Conservation (phyloP, 2,329 filamentous ascomycete genomes). For the Alternaria arbusti region DNA sequence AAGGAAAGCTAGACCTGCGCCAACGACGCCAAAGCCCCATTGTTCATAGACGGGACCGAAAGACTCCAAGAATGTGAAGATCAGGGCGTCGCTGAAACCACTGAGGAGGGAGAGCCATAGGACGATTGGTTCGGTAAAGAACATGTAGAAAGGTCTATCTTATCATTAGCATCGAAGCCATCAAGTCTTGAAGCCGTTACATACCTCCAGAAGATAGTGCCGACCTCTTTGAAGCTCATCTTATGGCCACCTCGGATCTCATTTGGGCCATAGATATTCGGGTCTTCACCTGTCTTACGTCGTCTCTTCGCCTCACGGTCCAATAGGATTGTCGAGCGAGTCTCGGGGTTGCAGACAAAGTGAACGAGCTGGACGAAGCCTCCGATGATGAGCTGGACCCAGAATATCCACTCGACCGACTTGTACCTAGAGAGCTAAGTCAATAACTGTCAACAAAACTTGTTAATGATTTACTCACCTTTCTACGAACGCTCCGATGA, state of each 20-base stretch:
- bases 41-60: constrained; percentile 71
- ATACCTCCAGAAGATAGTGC: constrained; percentile 54
- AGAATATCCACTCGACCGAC: constrained; percentile 64
- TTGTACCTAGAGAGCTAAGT: not conserved
- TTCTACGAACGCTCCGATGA: constrained; percentile 62
- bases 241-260: constrained; percentile 57
- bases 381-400: constrained; percentile 83
- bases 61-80: constrained; percentile 78
- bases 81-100: constrained; percentile 75
- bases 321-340: constrained; percentile 75
- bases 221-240: constrained; percentile 53
- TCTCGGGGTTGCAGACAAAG: constrained; percentile 75
- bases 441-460: not conserved
- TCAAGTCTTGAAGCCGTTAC: not conserved
- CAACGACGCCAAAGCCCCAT: constrained; percentile 66
- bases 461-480: constrained; percentile 39
- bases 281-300: constrained; percentile 64
- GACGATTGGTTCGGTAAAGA: constrained; percentile 76
- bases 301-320: constrained; percentile 77
- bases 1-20: constrained; percentile 67
- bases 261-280: constrained; percentile 73
- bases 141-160: constrained; percentile 72
- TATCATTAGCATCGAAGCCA: not conserved
- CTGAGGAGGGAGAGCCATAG: constrained; percentile 72
- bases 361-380: constrained; percentile 71